Percentiles rank a stretch among this genome's conserved stretches.
phyloP scores from a whole-genome alignment of 257 asterid species.

The Thymus mandschuricus region DNA sequence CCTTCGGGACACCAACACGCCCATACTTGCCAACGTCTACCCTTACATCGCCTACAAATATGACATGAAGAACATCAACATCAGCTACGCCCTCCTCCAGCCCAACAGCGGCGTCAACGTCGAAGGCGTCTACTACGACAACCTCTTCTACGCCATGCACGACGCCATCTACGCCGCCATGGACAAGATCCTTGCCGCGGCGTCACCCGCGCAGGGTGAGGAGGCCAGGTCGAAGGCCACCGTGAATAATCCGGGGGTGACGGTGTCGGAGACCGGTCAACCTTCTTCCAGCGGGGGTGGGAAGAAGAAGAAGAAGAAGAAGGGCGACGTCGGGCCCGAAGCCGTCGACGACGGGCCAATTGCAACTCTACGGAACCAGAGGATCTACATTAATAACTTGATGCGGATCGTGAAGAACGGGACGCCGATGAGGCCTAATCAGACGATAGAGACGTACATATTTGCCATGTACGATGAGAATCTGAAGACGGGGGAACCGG shows the following conservation, averaged over 20 bases:
- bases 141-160: background rate
- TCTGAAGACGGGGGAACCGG: conserved; percentile 8
- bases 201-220: background rate
- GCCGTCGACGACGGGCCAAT: background rate
- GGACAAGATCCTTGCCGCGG: background rate
- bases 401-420: conserved; percentile 19
- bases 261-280: conserved; percentile 17
- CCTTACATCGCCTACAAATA: conserved; percentile 2
- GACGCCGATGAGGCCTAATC: conserved; percentile 10
- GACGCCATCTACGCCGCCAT: background rate
- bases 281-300: conserved; percentile 14
- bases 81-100: background rate
- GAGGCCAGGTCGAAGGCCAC: too few relatives aligned
- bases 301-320: too few relatives aligned
- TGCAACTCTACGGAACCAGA: background rate
- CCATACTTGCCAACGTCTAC: background rate
- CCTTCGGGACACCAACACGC: background rate
- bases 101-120: conserved; percentile 5
- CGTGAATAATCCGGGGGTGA: too few relatives aligned
- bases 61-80: background rate
- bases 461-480: conserved; percentile 37
- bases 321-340: background rate
- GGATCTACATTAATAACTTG: conserved; percentile 29
- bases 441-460: conserved; percentile 23
- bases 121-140: conserved; percentile 2